Percentiles rank a stretch among this genome's conserved stretches.
Conservation (phyloP, 2,329 filamentous ascomycete genomes). For the Colletotrichum karsti region DNA sequence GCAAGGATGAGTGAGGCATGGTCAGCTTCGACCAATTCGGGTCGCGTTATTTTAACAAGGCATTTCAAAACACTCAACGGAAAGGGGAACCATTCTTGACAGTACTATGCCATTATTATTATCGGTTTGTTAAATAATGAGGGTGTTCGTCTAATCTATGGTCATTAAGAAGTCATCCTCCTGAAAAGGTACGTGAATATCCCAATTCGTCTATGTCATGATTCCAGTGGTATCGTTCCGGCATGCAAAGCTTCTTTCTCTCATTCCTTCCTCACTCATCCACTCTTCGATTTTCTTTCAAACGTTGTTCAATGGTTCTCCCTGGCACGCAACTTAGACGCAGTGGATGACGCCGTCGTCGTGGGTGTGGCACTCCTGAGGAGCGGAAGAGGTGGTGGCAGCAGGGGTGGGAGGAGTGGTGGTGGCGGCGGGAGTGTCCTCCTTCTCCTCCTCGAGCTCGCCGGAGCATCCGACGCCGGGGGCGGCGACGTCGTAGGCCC, state of each 20-base stretch:
- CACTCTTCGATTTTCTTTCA: not conserved
- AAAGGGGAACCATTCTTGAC: not conserved
- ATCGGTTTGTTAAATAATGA: slow-evolving; percentile 12
- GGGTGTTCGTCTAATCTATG: slow-evolving; percentile 20
- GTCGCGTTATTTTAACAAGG: not conserved
- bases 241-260: not conserved
- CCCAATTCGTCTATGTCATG: not conserved
- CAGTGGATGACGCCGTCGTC: slow-evolving; percentile 46
- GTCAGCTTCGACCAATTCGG: not conserved
- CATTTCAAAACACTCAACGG: not conserved
- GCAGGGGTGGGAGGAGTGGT: slow-evolving; percentile 44
- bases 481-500: slow-evolving; percentile 70
- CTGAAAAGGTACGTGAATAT: not conserved
- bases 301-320: too few relatives aligned
- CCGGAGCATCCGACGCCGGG: slow-evolving; percentile 71
- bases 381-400: slow-evolving; percentile 65
- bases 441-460: slow-evolving; percentile 33
- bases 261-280: not conserved
- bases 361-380: slow-evolving; percentile 59
- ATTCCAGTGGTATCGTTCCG: slow-evolving; percentile 22
- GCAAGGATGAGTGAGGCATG: too few relatives aligned
- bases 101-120: slow-evolving; percentile 22
- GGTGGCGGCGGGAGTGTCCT: slow-evolving; percentile 1
- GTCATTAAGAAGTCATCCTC: slow-evolving; percentile 18
- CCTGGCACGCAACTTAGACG: too few relatives aligned